Evolutionary conservation across 768 basidiomycete genomes (phyloP).

Genomic region (Pisolithus albus): DNA sequence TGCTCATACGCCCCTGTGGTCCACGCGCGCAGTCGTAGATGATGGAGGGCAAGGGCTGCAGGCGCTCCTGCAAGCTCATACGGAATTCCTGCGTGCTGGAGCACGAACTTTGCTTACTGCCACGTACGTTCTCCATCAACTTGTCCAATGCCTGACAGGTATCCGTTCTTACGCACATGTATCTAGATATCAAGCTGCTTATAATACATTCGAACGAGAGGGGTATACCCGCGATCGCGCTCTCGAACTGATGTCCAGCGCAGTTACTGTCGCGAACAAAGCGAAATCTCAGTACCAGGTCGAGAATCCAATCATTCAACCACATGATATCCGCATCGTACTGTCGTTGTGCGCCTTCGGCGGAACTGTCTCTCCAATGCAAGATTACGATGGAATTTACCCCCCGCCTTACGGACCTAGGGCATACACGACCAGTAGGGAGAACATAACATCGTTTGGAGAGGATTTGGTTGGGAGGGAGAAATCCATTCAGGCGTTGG

Average conservation of each 20-base stretch:
- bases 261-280: conserved; percentile 44
- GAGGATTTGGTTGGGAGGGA: conserved; percentile 27
- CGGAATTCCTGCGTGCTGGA: conserved; percentile 58
- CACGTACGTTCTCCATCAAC: conserved; percentile 39
- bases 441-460: conserved; percentile 40
- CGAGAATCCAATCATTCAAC: conserved; percentile 12
- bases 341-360: conserved; percentile 75
- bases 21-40: conserved; percentile 50
- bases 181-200: conserved; percentile 60
- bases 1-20: conserved; percentile 61
- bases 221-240: conserved; percentile 43
- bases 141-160: not conserved
- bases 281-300: conserved; percentile 35
- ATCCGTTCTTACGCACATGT: not conserved
- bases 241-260: conserved; percentile 41
- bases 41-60: conserved; percentile 28
- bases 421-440: conserved; percentile 27
- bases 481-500: conserved; percentile 44
- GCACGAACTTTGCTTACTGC: conserved; percentile 60
- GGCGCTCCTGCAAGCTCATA: conserved; percentile 49
- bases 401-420: conserved; percentile 69
- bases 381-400: conserved; percentile 71
- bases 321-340: conserved; percentile 40
- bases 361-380: conserved; percentile 54
- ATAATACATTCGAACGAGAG: conserved; percentile 44